phyloP scores from a whole-genome alignment of 345 rosid species.

The Reutealis trisperma region DNA sequence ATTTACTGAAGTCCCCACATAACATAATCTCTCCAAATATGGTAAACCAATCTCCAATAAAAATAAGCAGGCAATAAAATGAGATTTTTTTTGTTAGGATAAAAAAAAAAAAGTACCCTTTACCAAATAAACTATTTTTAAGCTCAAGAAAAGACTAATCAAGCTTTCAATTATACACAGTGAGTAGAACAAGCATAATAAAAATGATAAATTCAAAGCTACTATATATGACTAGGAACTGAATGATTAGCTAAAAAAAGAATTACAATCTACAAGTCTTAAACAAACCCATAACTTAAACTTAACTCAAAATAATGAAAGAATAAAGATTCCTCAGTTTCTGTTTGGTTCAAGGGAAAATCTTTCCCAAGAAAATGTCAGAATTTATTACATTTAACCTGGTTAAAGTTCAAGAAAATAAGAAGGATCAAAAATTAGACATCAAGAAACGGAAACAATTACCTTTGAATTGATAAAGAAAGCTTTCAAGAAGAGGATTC shows the following conservation, averaged over 20 bases:
- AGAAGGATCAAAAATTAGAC: background rate
- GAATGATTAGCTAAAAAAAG: background rate
- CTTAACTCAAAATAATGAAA: background rate
- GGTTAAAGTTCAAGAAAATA: background rate
- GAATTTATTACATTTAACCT: background rate
- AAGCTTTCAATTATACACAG: background rate
- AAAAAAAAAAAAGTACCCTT: background rate
- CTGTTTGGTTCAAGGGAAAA: conserved; percentile 4
- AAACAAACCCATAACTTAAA: background rate
- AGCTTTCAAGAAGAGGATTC: background rate
- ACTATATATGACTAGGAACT: background rate
- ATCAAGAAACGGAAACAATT: background rate
- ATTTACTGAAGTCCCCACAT: background rate
- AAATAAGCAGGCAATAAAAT: background rate
- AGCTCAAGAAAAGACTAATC: background rate
- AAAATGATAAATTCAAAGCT: background rate
- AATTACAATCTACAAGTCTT: background rate
- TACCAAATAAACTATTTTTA: background rate
- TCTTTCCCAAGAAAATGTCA: background rate
- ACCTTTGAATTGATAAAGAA: background rate
- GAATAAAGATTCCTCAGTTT: background rate
- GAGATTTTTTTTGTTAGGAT: background rate
- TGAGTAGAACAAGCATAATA: background rate
- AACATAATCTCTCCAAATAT: background rate
- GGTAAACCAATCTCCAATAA: background rate